Percentiles rank a stretch among this genome's conserved stretches.
These are phyloP conservation scores for Sphaerobolus stellatus DNA, from an alignment of 1,284 basidiomycete genomes.

Conservation along the genomic window DNA sequence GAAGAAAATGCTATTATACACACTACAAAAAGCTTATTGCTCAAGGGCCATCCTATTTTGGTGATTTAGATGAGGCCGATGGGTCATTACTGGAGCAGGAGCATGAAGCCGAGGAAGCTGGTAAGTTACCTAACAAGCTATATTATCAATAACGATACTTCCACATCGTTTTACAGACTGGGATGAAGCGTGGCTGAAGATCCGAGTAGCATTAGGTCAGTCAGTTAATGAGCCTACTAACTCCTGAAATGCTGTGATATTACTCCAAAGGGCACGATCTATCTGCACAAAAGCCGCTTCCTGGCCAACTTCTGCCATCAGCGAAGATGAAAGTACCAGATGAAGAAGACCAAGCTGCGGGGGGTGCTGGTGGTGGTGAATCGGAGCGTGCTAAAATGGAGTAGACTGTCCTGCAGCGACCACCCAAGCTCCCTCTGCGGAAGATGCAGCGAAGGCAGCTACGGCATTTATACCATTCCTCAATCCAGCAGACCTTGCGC, in stretches of 20 bases:
- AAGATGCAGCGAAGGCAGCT: conserved; percentile 48
- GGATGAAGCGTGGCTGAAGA: conserved; percentile 61
- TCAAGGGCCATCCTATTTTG: conserved; percentile 88
- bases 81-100: conserved; percentile 72
- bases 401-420: conserved; percentile 14
- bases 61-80: conserved; percentile 87
- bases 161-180: conserved; percentile 58
- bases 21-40: conserved; percentile 89
- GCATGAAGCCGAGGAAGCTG: conserved; percentile 68
- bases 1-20: conserved; percentile 77
- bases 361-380: conserved; percentile 35
- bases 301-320: conserved; percentile 25
- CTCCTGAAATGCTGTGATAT: conserved; percentile 52
- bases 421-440: conserved; percentile 8
- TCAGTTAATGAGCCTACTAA: conserved; percentile 47
- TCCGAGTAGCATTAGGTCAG: conserved; percentile 57
- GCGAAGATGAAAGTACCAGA: conserved; percentile 55
- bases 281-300: conserved; percentile 24
- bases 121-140: conserved; percentile 42
- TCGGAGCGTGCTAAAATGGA: conserved; percentile 42
- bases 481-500: conserved; percentile 64
- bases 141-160: conserved; percentile 32
- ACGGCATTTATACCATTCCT: conserved; percentile 78
- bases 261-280: conserved; percentile 17
- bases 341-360: conserved; percentile 43